Evolutionary conservation across 345 rosid genomes (phyloP).

Genomic region (Pistacia integerrima): DNA sequence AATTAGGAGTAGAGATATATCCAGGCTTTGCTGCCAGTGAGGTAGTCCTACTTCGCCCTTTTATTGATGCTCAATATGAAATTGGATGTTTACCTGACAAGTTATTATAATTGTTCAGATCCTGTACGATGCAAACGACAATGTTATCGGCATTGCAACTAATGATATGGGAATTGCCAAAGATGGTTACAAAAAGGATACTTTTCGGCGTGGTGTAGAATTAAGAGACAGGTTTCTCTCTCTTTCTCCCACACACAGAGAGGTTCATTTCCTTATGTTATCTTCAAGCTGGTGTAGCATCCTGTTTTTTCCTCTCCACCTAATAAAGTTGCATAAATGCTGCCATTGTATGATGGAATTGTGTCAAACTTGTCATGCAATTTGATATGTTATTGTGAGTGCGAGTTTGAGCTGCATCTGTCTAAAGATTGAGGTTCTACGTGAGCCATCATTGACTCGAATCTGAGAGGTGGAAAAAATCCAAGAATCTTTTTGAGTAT

Average conservation of each 20-base stretch:
- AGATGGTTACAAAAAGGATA: slow-evolving; percentile 87
- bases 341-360: background rate
- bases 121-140: slow-evolving; percentile 59
- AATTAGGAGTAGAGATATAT: slow-evolving; percentile 91
- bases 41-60: slow-evolving; percentile 42
- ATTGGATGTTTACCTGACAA: slow-evolving; percentile 20
- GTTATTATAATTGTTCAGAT: slow-evolving; percentile 54
- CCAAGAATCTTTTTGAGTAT: too few relatives aligned
- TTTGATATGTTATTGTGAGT: background rate
- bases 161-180: slow-evolving; percentile 97
- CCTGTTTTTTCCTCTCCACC: background rate
- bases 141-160: slow-evolving; percentile 82
- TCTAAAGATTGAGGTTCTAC: background rate
- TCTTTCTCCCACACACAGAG: background rate
- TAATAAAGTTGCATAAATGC: background rate
- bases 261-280: too few relatives aligned
- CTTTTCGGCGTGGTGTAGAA: slow-evolving; percentile 80
- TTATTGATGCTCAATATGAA: background rate
- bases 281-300: slow-evolving; percentile 2
- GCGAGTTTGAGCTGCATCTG: background rate
- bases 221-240: slow-evolving; percentile 58
- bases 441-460: background rate
- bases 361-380: background rate
- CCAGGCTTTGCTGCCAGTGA: slow-evolving; percentile 96
- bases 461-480: too few relatives aligned